Evolutionary conservation across 805 yeast genomes (phyloP).

Genomic region (Candida glaebosa): DNA sequence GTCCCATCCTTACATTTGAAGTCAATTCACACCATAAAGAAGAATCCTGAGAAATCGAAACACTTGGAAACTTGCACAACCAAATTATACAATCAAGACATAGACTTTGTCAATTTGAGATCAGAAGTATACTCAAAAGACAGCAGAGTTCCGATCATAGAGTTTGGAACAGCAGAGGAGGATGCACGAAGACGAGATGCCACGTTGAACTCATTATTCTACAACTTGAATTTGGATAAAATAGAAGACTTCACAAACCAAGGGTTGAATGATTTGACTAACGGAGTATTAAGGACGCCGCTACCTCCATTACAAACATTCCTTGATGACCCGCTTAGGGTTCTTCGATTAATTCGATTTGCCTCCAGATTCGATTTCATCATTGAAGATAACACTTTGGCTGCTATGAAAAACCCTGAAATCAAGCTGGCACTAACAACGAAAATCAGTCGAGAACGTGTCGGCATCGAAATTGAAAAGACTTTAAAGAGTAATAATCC

Average conservation of each 20-base stretch:
- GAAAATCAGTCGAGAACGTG: constrained; percentile 86
- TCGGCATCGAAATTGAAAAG: constrained; percentile 82
- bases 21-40: constrained; percentile 75
- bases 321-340: constrained; percentile 90
- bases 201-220: constrained; percentile 88
- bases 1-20: constrained; percentile 23
- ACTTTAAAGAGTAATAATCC: constrained; percentile 66
- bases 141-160: constrained; percentile 80
- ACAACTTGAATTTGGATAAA: constrained; percentile 61
- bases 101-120: constrained; percentile 91
- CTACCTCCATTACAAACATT: constrained; percentile 82
- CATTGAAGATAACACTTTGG: constrained; percentile 55
- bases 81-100: constrained; percentile 73
- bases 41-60: constrained; percentile 93
- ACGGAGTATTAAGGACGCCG: constrained; percentile 83
- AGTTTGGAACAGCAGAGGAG: constrained; percentile 85
- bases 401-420: constrained; percentile 60
- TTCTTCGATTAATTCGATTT: constrained; percentile 79
- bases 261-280: constrained; percentile 69
- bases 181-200: constrained; percentile 96
- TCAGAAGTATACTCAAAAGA: constrained; percentile 80
- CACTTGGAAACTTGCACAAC: constrained; percentile 97
- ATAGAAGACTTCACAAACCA: constrained; percentile 82
- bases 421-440: constrained; percentile 57
- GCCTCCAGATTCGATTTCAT: constrained; percentile 72